Base-by-base conservation (phyloP, 202 grass and related monocot species). In the Elaeis oleifera region DNA sequence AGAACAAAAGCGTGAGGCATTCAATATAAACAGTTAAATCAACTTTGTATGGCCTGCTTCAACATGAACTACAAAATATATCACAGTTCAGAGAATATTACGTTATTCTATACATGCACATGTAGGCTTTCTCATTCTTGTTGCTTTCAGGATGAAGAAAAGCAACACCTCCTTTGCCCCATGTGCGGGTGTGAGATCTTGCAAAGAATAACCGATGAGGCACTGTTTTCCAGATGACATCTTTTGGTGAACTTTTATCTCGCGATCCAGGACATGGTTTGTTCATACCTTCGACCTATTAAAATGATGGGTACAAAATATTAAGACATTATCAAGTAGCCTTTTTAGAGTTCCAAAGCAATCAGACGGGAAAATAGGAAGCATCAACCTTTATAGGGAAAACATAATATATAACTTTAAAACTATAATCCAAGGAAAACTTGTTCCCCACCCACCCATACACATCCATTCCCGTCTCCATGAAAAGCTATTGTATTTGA, bases 61-160 rank as follows among this genome's bases (percentile, higher is more conserved):
- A 44, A 44, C 36, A 44, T 9, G 36, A 44, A 44, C 6, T 13
- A 44, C 2, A 44, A 44, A 44, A 11, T 44, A 44, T 44, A 44
- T 44, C 36, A 44, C 11, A 44, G 36, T 13, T 44, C 11, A 44
- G 36, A 44, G 36, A 44, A 44, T 44, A 44, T 44, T 91, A 97
- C 92, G 87, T 97, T 78, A 97, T 89, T 78, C 88, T 97, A 65
- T 97, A 91, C 76, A 97, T 86, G 79, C 71, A 89, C 52, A 97
- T 54, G 75, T 84, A 77, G 51, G 87, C 76, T 65, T 76, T 79
- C 23, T 81, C 84, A 36, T 54, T 74, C 63, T 70, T 49, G 74
- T 75, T 74, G 32, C 56, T 83, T 78, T 84, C 76, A 61, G 92
- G 87, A 70, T 81, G 76, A 60, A 97, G 84, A 72, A 83, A 97